phyloP scores from a whole-genome alignment of 768 basidiomycete genomes.

The Mycena rebaudengoi region DNA sequence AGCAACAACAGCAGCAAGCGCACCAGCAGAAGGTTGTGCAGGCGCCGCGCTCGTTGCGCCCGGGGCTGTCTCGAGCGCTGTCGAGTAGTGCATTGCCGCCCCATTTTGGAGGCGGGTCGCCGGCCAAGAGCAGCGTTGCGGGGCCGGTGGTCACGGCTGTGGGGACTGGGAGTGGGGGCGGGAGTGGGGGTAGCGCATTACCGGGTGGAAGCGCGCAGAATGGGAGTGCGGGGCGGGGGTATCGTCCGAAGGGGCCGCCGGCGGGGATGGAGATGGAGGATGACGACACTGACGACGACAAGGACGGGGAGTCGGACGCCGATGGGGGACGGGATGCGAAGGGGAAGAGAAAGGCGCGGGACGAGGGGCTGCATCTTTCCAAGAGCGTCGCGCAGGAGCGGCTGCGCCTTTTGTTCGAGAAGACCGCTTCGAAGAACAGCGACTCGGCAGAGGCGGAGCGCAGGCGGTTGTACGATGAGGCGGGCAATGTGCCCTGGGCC shows the following conservation, averaged over 20 bases:
- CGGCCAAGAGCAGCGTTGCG: slow-evolving; percentile 25
- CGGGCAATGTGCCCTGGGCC: slow-evolving; percentile 18
- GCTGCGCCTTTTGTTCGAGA: slow-evolving; percentile 63
- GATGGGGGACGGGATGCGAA: slow-evolving; percentile 12
- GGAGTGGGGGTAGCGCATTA: too few species aligned
- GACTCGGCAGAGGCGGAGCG: slow-evolving; percentile 17
- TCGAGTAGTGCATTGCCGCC: slow-evolving; percentile 25
- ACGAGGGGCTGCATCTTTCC: slow-evolving; percentile 60
- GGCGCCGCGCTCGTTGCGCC: slow-evolving; percentile 10
- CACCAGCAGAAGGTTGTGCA: slow-evolving; percentile 2
- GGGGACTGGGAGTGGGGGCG: not conserved
- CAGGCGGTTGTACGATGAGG: slow-evolving; percentile 12
- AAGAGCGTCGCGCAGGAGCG: slow-evolving; percentile 76
- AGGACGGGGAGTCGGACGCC: slow-evolving; percentile 23
- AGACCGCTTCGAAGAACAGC: slow-evolving; percentile 38
- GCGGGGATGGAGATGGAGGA: slow-evolving; percentile 68
- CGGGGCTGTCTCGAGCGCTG: slow-evolving; percentile 18
- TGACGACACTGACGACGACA: slow-evolving; percentile 51
- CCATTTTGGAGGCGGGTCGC: slow-evolving; percentile 19
- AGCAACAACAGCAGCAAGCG: slow-evolving; percentile 28
- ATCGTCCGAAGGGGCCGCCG: slow-evolving; percentile 73
- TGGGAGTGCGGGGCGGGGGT: slow-evolving; percentile 43
- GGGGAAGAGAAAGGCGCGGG: slow-evolving; percentile 16
- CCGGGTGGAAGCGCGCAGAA: slow-evolving; percentile 15
- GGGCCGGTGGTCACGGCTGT: slow-evolving; percentile 11